Percentiles rank a stretch among this genome's conserved stretches.
Conservation (phyloP, 441 rosid species). For the Rhodomyrtus psidioides region DNA sequence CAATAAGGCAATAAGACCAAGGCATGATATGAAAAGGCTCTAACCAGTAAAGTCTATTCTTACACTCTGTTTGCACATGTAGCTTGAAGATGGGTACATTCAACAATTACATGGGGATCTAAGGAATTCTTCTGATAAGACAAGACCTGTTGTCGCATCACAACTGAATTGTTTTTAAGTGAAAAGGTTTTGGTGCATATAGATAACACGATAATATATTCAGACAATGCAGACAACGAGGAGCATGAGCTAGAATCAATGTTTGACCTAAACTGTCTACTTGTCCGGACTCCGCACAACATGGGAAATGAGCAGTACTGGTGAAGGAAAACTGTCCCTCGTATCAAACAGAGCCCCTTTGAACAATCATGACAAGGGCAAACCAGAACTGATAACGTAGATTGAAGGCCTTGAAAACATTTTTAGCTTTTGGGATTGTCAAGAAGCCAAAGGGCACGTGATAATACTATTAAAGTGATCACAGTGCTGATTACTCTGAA, state of each 20-base stretch:
- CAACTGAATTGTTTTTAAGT: background rate
- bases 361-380: background rate
- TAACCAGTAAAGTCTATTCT: background rate
- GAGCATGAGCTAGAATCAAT: background rate
- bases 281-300: background rate
- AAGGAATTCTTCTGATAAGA: background rate
- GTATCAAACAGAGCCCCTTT: background rate
- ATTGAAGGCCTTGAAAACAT: background rate
- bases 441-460: background rate
- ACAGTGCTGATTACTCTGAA: background rate
- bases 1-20: background rate
- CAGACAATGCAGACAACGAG: background rate
- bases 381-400: background rate
- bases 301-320: background rate
- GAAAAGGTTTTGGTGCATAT: background rate
- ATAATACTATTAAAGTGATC: background rate
- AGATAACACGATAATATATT: background rate
- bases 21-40: background rate
- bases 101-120: background rate
- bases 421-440: background rate
- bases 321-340: background rate
- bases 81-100: background rate
- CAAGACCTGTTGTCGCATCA: background rate
- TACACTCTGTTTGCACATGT: background rate
- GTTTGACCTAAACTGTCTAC: background rate